Evolutionary conservation across 441 rosid species (phyloP).

Genomic region (Lepidium campestre): DNA sequence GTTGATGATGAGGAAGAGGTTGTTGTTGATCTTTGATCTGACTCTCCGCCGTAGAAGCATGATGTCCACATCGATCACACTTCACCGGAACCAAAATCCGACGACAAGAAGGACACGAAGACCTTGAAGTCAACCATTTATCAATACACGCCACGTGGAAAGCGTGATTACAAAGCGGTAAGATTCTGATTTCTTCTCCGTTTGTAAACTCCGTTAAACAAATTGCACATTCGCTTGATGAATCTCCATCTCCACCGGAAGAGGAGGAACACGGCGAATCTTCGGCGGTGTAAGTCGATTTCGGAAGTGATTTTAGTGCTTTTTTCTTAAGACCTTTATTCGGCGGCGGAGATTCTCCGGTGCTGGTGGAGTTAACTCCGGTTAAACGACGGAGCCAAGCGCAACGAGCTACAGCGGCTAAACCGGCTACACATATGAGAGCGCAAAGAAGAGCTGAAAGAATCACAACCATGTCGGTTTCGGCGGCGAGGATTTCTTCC

Average conservation of each 20-base stretch:
- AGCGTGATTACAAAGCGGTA: constrained; percentile 70
- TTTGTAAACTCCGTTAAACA: constrained; percentile 51
- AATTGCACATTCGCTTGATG: constrained; percentile 52
- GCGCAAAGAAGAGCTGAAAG: constrained; percentile 74
- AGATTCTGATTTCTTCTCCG: constrained; percentile 68
- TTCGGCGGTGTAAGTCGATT: constrained; percentile 28
- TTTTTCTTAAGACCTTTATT: constrained; percentile 74
- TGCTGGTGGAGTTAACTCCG: constrained; percentile 9
- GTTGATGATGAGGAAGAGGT: constrained; percentile 4
- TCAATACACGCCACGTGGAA: constrained; percentile 81
- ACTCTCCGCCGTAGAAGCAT: constrained; percentile 33
- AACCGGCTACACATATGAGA: constrained; percentile 64
- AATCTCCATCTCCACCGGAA: constrained; percentile 12
- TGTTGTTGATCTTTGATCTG: constrained; percentile 18
- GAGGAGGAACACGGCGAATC: constrained; percentile 12
- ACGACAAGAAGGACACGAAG: constrained; percentile 91
- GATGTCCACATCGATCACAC: constrained; percentile 56
- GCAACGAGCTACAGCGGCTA: constrained; percentile 60
- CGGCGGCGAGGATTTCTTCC: constrained; percentile 33
- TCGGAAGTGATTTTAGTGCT: constrained; percentile 56
- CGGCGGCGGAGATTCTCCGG: constrained; percentile 20
- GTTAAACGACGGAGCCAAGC: constrained; percentile 53
- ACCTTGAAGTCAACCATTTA: constrained; percentile 72
- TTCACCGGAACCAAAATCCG: constrained; percentile 43
- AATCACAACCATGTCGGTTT: constrained; percentile 64